These are phyloP conservation scores for Xanthoparmelia taractica DNA, from an alignment of 495 filamentous ascomycete species.

Conservation along the genomic window DNA sequence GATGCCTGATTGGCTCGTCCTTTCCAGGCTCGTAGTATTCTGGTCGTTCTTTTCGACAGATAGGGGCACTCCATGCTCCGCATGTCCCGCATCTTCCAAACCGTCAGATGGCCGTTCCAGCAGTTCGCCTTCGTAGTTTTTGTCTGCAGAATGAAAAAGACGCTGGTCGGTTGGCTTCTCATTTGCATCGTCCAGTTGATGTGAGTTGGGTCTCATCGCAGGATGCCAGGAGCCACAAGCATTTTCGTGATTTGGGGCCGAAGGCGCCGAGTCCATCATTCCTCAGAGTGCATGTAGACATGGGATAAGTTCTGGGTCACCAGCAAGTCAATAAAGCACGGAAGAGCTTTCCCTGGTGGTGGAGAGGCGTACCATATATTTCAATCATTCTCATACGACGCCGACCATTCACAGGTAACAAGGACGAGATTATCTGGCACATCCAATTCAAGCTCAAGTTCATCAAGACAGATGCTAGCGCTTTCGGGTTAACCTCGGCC, in stretches of 20 bases:
- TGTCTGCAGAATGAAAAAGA: background rate
- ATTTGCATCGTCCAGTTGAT: conserved; percentile 2
- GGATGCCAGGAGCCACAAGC: conserved; percentile 18
- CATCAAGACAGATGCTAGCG: conserved; percentile 1
- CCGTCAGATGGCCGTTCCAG: background rate
- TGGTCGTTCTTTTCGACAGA: background rate
- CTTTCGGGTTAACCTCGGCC: background rate
- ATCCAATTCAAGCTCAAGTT: background rate
- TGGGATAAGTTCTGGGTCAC: background rate
- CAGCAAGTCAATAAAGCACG: background rate
- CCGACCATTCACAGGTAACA: background rate
- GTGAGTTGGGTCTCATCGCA: conserved; percentile 12
- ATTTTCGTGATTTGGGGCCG: background rate
- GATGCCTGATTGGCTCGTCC: background rate
- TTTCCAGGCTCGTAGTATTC: background rate
- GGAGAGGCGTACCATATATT: background rate
- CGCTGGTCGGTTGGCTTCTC: background rate
- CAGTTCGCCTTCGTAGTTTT: background rate
- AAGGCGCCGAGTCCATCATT: conserved; percentile 9
- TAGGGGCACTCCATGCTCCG: background rate
- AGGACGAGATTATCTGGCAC: background rate
- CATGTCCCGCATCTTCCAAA: background rate
- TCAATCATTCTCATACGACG: background rate
- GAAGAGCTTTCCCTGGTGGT: background rate
- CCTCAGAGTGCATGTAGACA: background rate